Evolutionary conservation across 73 alveolate genomes (phyloP), one percentile per base, ranked within the genome.

Genomic region (Halteria grandinella): DNA sequence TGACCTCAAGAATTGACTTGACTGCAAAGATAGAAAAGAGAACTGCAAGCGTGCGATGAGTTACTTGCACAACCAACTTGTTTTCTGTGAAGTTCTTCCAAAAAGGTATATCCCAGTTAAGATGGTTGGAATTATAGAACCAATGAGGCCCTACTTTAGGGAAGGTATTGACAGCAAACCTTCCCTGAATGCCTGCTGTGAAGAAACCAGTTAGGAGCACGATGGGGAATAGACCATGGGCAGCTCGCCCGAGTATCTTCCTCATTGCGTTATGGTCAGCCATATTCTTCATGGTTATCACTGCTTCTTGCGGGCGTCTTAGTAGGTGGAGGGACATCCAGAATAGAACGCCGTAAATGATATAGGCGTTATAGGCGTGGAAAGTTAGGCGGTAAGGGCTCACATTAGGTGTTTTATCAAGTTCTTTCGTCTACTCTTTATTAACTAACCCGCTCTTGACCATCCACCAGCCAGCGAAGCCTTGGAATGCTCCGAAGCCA

Each of bases 391-490:
- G 75, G 55, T 86, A 87, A 24, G 97, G 95, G 29, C 90, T 69
- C 28, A 93, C 98, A 52, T 95, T 87, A 14, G 96, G 97, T 1
- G 93, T 91, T 39, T 74, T 59, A 58, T 92, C 86, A 36, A 88
- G 47, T 52, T 83, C 96, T 20, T 79, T 87, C 6, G 87, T 74
- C 29, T 91, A 75, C 8, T 77, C 21, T 41, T 91, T 75, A 24
- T 79, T 75, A 0, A 39, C 89, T 11, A 7, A 36, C 29, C 98
- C 98, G 48, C 92, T 69, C 47, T 84, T 87, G 45, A 93, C 98
- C 98, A 93, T 93, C 92, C 95, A 86, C 98, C 98, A 93, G 20
- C 98, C 98, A 60, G 91, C 60, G 29, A 83, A 71, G 11, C 97
- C 98, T 91, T 93, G 79, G 6, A 88, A 44, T 12, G 85, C 91